Evolutionary conservation across 768 basidiomycete species (phyloP).

Genomic region (Phlebiopsis gigantea): DNA sequence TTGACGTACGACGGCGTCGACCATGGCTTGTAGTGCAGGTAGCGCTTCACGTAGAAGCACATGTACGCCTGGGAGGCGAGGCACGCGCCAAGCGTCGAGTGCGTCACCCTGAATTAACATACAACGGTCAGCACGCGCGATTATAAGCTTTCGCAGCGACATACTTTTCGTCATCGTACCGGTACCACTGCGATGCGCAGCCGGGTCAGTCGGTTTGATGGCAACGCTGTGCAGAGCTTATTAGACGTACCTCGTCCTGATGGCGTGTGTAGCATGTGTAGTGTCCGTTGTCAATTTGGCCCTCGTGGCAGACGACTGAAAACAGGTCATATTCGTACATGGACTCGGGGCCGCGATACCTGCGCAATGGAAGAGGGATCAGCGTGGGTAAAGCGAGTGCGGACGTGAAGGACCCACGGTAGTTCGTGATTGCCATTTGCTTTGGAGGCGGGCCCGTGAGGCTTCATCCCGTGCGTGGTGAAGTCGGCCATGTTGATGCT

Average conservation of each 20-base stretch:
- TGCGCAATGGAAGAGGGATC: constrained; percentile 15
- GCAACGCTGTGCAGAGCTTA: background rate
- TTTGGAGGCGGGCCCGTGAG: constrained; percentile 39
- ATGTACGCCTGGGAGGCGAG: constrained; percentile 80
- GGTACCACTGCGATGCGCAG: constrained; percentile 67
- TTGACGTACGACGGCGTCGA: constrained; percentile 64
- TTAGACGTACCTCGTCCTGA: constrained; percentile 67
- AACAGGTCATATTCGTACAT: constrained; percentile 91
- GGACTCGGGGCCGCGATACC: constrained; percentile 51
- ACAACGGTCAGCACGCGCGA: background rate
- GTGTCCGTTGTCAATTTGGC: constrained; percentile 91
- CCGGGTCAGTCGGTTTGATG: constrained; percentile 2
- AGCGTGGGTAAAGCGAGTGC: background rate
- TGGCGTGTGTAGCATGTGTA: constrained; percentile 86
- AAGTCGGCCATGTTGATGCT: constrained; percentile 86
- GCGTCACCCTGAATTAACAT: constrained; percentile 50
- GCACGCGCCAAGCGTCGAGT: constrained; percentile 61
- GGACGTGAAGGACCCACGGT: constrained; percentile 12
- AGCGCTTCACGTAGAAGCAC: constrained; percentile 92
- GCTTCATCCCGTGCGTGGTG: constrained; percentile 59
- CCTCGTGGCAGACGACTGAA: constrained; percentile 92
- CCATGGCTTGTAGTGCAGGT: constrained; percentile 77
- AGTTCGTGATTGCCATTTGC: constrained; percentile 18
- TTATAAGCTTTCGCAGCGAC: constrained; percentile 18
- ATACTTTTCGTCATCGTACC: constrained; percentile 92